These are phyloP conservation scores for Aspergillus nidulans DNA, from an alignment of 495 filamentous ascomycete genomes.

Conservation along the genomic window DNA sequence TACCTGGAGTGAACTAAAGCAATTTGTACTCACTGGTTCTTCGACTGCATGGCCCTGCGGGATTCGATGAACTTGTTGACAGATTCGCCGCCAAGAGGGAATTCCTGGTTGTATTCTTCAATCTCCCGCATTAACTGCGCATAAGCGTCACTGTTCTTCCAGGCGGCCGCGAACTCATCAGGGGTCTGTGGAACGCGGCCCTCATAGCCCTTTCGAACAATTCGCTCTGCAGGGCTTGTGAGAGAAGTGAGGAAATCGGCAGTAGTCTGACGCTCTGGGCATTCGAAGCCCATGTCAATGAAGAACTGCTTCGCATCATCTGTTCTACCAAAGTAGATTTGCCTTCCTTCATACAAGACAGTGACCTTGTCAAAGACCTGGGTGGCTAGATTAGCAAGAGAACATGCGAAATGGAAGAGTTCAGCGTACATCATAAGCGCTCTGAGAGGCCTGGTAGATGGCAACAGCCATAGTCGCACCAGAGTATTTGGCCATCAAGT, in stretches of 20 bases:
- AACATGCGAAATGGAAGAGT: not conserved
- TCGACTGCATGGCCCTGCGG: slow-evolving; percentile 43
- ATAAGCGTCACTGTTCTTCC: slow-evolving; percentile 52
- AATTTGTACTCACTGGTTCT: slow-evolving; percentile 21
- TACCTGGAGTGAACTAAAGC: too few relatives aligned
- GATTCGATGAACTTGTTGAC: slow-evolving; percentile 37
- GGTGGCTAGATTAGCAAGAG: not conserved
- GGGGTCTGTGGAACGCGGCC: slow-evolving; percentile 63
- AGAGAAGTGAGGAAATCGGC: slow-evolving; percentile 77
- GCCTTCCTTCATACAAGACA: slow-evolving; percentile 59
- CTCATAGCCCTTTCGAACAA: slow-evolving; percentile 62
- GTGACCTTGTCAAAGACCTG: slow-evolving; percentile 55
- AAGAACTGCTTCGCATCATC: slow-evolving; percentile 63
- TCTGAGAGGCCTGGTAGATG: slow-evolving; percentile 81
- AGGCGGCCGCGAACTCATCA: slow-evolving; percentile 65
- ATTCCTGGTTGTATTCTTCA: slow-evolving; percentile 45
- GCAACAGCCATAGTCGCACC: slow-evolving; percentile 75
- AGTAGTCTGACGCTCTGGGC: slow-evolving; percentile 61
- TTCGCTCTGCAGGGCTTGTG: slow-evolving; percentile 61
- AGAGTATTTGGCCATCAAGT: slow-evolving; percentile 72
- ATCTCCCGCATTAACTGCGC: slow-evolving; percentile 50
- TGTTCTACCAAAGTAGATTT: slow-evolving; percentile 66
- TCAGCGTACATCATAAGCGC: slow-evolving; percentile 57
- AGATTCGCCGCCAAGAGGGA: slow-evolving; percentile 37
- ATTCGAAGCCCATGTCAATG: slow-evolving; percentile 55